phyloP scores from a whole-genome alignment of 306 rosid species.

The Begonia fuchsioides region DNA sequence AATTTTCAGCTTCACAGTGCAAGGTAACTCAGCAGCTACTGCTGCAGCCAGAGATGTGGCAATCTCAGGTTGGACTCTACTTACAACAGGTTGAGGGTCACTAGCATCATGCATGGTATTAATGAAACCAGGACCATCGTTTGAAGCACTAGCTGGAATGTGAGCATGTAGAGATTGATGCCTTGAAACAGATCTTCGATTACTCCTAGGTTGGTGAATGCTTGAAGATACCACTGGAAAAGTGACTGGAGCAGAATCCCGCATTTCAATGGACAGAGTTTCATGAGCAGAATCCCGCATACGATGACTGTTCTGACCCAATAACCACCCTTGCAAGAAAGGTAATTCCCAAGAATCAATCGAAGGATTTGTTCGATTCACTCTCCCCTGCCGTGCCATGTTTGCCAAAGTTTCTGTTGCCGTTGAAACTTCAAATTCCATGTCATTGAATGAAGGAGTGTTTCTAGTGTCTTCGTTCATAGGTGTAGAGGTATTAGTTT shows the following conservation, averaged over 20 bases:
- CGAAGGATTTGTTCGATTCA: slow-evolving; percentile 33
- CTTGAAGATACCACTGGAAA: slow-evolving; percentile 42
- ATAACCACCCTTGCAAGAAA: slow-evolving; percentile 86
- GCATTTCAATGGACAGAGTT: slow-evolving; percentile 25
- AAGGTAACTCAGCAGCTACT: slow-evolving; percentile 88
- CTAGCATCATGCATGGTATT: slow-evolving; percentile 31
- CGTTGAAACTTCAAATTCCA: slow-evolving; percentile 28
- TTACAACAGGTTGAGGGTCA: slow-evolving; percentile 53
- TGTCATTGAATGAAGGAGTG: slow-evolving; percentile 19
- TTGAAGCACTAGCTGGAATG: slow-evolving; percentile 35
- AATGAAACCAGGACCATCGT: slow-evolving; percentile 31
- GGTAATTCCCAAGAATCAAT: slow-evolving; percentile 82
- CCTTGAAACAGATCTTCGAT: slow-evolving; percentile 47
- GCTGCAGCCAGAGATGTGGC: slow-evolving; percentile 75
- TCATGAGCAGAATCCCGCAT: slow-evolving; percentile 25
- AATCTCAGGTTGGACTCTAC: slow-evolving; percentile 70
- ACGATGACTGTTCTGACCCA: slow-evolving; percentile 68
- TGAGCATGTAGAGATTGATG: slow-evolving; percentile 43
- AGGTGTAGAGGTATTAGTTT: slow-evolving; percentile 28
- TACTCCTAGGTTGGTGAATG: slow-evolving; percentile 43
- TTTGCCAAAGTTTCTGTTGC: slow-evolving; percentile 19
- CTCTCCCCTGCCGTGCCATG: slow-evolving; percentile 31
- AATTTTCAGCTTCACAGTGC: slow-evolving; percentile 87
- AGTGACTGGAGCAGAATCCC: slow-evolving; percentile 22
- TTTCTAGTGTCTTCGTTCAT: slow-evolving; percentile 27